Conservation (phyloP, 2,329 filamentous ascomycete genomes). For the Scedosporium apiospermum region DNA sequence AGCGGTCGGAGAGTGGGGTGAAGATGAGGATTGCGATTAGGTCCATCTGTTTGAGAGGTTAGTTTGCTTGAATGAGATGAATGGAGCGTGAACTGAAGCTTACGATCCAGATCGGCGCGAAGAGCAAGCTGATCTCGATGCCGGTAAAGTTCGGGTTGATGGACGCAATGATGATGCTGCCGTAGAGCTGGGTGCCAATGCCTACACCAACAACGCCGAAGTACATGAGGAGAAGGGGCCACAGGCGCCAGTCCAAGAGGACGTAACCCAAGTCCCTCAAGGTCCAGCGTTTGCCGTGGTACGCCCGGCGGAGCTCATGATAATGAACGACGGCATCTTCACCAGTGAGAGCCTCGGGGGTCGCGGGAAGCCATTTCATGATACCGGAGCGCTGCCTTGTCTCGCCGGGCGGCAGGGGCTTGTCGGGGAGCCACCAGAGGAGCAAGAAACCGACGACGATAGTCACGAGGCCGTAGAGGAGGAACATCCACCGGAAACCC, state of each 20-base stretch:
- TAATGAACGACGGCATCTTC: conserved; percentile 78
- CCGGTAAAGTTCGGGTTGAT: conserved; percentile 66
- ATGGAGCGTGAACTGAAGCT: conserved; percentile 18
- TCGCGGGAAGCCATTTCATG: conserved; percentile 56
- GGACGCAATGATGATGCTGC: conserved; percentile 72
- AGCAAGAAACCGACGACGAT: conserved; percentile 62
- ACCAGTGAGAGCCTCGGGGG: conserved; percentile 62
- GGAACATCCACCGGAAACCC: conserved; percentile 88
- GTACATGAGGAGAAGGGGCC: conserved; percentile 84
- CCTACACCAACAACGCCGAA: conserved; percentile 90
- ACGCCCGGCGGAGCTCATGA: conserved; percentile 70
- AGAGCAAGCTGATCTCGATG: conserved; percentile 70
- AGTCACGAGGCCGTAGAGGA: conserved; percentile 72
- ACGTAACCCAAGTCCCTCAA: conserved; percentile 60
- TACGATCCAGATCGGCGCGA: conserved; percentile 87
- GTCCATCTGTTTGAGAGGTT: conserved; percentile 55
- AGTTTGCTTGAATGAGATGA: conserved; percentile 5
- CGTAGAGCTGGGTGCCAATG: conserved; percentile 82
- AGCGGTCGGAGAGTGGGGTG: conserved; percentile 79
- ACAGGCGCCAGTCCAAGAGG: conserved; percentile 77
- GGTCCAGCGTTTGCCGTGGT: conserved; percentile 66
- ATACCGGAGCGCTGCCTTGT: conserved; percentile 38
- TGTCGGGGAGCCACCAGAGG: conserved; percentile 86
- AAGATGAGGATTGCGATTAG: conserved; percentile 77
- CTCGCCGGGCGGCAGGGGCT: conserved; percentile 66